These are phyloP conservation scores for Amyloporia xantha DNA, from an alignment of 768 basidiomycete genomes.

Conservation along the genomic window DNA sequence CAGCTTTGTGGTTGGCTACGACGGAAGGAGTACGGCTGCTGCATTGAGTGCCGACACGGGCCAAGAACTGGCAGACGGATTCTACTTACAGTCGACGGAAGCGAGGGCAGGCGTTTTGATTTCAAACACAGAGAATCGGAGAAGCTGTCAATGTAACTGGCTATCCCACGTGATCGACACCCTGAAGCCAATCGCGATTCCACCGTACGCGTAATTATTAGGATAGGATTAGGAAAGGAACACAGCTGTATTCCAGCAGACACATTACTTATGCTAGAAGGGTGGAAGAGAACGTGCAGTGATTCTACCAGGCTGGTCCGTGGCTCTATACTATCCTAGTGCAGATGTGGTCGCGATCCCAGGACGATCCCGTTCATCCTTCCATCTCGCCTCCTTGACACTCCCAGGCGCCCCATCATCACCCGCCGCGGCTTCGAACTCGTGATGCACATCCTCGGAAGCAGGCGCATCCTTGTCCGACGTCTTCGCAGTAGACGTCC, in stretches of 20 bases:
- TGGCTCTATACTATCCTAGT: conserved; percentile 1
- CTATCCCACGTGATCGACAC: conserved; percentile 9
- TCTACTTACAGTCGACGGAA: background rate
- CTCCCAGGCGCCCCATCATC: conserved; percentile 22
- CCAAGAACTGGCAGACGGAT: background rate
- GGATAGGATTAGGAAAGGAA: too few relatives aligned
- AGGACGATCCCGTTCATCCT: conserved; percentile 10
- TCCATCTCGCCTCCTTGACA: conserved; percentile 15
- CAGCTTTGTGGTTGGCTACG: too few relatives aligned
- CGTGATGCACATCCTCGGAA: conserved; percentile 27
- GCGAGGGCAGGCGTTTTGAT: background rate
- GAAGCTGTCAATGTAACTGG: conserved; percentile 9
- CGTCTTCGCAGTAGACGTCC: conserved; percentile 18
- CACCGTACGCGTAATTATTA: too few relatives aligned
- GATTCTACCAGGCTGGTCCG: background rate
- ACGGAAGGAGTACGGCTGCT: too few relatives aligned
- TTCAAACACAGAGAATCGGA: conserved; percentile 13
- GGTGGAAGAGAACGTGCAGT: background rate
- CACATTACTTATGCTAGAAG: too few relatives aligned
- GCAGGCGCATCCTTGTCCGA: conserved; percentile 11
- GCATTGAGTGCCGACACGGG: background rate
- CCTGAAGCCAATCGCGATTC: conserved; percentile 4
- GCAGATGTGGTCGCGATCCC: background rate
- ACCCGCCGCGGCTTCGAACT: conserved; percentile 21
- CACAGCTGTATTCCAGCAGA: too few relatives aligned